phyloP scores from a whole-genome alignment of 352 stramenopile genomes.

The Pythium apleroticum region DNA sequence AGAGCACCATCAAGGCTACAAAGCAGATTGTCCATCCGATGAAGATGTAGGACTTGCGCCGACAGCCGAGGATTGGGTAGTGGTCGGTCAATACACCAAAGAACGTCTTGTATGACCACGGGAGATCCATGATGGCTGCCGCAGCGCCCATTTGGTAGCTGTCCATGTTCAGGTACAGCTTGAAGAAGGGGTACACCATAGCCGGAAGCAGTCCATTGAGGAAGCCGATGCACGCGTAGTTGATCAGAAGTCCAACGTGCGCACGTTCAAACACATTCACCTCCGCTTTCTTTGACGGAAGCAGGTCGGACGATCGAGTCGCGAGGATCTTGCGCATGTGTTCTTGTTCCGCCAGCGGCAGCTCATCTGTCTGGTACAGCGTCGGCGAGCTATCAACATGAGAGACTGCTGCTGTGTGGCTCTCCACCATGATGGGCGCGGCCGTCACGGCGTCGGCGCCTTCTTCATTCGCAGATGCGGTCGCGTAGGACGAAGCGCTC shows the following conservation, averaged over 20 bases:
- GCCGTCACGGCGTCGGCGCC: not conserved
- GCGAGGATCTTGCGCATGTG: slow-evolving; percentile 39
- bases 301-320: slow-evolving; percentile 38
- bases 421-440: not conserved
- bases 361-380: slow-evolving; percentile 3
- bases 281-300: slow-evolving; percentile 40
- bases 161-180: slow-evolving; percentile 78
- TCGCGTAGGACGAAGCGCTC: slow-evolving; percentile 6
- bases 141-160: slow-evolving; percentile 62
- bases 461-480: not conserved
- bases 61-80: slow-evolving; percentile 58
- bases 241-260: slow-evolving; percentile 60
- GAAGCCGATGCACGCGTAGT: slow-evolving; percentile 75
- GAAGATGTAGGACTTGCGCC: slow-evolving; percentile 73
- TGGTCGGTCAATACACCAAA: slow-evolving; percentile 72
- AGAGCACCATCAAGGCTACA: slow-evolving; percentile 45
- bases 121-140: slow-evolving; percentile 53
- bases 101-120: slow-evolving; percentile 80
- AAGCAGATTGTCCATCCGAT: slow-evolving; percentile 65
- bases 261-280: slow-evolving; percentile 41
- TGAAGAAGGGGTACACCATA: slow-evolving; percentile 77
- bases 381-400: slow-evolving; percentile 5
- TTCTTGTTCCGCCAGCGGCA: slow-evolving; percentile 24
- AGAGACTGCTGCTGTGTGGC: not conserved
- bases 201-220: slow-evolving; percentile 62